Conservation (phyloP, 1,284 basidiomycete genomes). For the Anthracocystis setariae region DNA sequence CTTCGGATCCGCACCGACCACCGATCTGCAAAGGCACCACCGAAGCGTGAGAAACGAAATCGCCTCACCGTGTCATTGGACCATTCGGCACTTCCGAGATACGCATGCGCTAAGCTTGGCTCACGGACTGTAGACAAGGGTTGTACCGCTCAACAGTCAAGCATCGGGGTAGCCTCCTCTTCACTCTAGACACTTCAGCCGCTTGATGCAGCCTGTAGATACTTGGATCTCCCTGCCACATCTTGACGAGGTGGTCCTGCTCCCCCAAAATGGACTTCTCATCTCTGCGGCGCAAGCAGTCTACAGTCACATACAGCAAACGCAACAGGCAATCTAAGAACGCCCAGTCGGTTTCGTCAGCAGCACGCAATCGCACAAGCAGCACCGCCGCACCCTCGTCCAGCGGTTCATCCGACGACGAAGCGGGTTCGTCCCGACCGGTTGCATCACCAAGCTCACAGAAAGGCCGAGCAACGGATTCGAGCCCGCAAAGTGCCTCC, state of each 20-base stretch:
- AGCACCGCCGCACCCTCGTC: constrained; percentile 6
- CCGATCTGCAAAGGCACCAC: background rate
- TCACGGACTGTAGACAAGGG: too few species aligned
- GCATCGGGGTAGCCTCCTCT: too few species aligned
- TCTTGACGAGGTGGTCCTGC: background rate
- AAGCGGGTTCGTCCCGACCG: constrained; percentile 3
- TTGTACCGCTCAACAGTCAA: too few species aligned
- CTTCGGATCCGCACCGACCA: too few species aligned
- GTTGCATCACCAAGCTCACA: constrained; percentile 10
- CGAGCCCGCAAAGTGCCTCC: constrained; percentile 2
- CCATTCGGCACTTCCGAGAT: background rate
- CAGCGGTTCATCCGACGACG: constrained; percentile 29
- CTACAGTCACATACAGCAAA: constrained; percentile 29
- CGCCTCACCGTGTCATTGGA: background rate
- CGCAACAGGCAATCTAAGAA: constrained; percentile 19
- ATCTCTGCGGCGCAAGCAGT: constrained; percentile 24
- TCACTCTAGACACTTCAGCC: background rate
- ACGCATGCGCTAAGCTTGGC: too few species aligned
- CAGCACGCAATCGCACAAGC: constrained; percentile 1
- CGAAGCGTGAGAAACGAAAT: background rate
- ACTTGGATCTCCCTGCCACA: background rate
- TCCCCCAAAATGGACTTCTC: constrained; percentile 17
- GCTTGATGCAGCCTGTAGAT: background rate
- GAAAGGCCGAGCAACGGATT: background rate
- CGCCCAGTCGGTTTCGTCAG: constrained; percentile 16